phyloP scores from a whole-genome alignment of 2,329 filamentous ascomycete species.

The Botrytis galanthina region DNA sequence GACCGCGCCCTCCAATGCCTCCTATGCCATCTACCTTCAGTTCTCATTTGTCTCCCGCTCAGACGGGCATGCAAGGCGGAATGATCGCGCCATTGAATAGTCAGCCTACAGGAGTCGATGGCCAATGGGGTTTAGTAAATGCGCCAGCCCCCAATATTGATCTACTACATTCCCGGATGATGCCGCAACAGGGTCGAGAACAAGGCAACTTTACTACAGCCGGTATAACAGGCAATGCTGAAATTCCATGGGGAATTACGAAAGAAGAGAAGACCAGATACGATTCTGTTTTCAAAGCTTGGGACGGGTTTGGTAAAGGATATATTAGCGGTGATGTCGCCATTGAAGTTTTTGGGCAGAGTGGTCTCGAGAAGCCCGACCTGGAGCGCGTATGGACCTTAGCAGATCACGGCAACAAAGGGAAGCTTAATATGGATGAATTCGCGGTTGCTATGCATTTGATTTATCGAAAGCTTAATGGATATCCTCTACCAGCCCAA shows the following conservation, averaged over 20 bases:
- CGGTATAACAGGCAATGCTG: slow-evolving; percentile 87
- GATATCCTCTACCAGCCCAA: slow-evolving; percentile 84
- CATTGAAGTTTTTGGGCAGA: slow-evolving; percentile 96
- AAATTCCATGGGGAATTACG: slow-evolving; percentile 96
- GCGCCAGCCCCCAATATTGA: slow-evolving; percentile 93
- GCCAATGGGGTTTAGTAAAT: slow-evolving; percentile 98
- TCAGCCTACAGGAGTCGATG: slow-evolving; percentile 90
- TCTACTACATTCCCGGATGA: slow-evolving; percentile 87
- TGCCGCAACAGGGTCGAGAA: slow-evolving; percentile 93
- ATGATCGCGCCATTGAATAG: slow-evolving; percentile 67
- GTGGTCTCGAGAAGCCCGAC: slow-evolving; percentile 85
- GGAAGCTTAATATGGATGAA: slow-evolving; percentile 90
- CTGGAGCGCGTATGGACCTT: slow-evolving; percentile 93
- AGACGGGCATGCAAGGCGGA: slow-evolving; percentile 58
- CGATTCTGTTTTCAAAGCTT: slow-evolving; percentile 89
- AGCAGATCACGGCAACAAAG: slow-evolving; percentile 90
- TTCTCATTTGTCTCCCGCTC: slow-evolving; percentile 57
- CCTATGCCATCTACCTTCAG: slow-evolving; percentile 77
- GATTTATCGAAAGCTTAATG: slow-evolving; percentile 96
- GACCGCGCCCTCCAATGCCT: slow-evolving; percentile 75
- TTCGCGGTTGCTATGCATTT: slow-evolving; percentile 99
- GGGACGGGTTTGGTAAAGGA: slow-evolving; percentile 92
- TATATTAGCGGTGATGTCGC: slow-evolving; percentile 89
- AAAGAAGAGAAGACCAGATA: slow-evolving; percentile 99
- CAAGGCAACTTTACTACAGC: slow-evolving; percentile 77